Evolutionary conservation across 2,329 filamentous ascomycete species (phyloP), one percentile per base, ranked within the genome.

Genomic region (Bipolaris oryzae): DNA sequence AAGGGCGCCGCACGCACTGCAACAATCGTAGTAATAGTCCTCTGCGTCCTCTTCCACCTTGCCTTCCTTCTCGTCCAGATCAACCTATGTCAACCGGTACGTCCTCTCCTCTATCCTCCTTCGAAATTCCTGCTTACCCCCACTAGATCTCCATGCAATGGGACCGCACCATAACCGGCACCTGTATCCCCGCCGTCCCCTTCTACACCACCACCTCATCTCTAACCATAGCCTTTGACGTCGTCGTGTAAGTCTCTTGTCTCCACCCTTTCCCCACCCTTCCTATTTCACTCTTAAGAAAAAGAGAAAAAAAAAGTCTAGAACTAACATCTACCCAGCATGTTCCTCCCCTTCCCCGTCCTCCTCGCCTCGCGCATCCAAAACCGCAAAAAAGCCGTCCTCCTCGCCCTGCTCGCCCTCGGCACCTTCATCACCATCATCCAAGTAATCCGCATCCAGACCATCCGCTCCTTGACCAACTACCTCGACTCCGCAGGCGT

Each of bases 361-460:
- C 47, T 63, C 3, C 50, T 63, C 16, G 54, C 47, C 21, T 57
- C 50, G 16, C 54, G 49, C 13, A 54, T 63, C 23, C 61, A 60
- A n/a, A 63, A 52, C n/a, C 50, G 61, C 3, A 60, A 58, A 34
- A 62, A 63, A 16, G 15, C 53, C 18, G 61, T 49, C 3, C 47
- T 63, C 0, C 20, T 63, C 6, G 51, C 53, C 18, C 59, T 63
- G 7, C 52, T 63, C 3, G 53, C 61, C 3, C 45, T 63, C 4
- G 61, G 59, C 21, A 54, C 38, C 3, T 63, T 63, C 43, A 63
- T 63, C 45, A 63, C 61, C 2, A 53, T 63, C 35, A 63, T 63
- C 21, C 61, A 63, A 35, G 39, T 62, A 6, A 39, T 63, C 1
- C 59, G 61, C 34, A 63, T 62, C 16, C 53, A 44, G 4, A 60